Evolutionary conservation across 768 basidiomycete genomes (phyloP), one percentile per base, ranked within the genome.

Genomic region (Suillus decipiens): DNA sequence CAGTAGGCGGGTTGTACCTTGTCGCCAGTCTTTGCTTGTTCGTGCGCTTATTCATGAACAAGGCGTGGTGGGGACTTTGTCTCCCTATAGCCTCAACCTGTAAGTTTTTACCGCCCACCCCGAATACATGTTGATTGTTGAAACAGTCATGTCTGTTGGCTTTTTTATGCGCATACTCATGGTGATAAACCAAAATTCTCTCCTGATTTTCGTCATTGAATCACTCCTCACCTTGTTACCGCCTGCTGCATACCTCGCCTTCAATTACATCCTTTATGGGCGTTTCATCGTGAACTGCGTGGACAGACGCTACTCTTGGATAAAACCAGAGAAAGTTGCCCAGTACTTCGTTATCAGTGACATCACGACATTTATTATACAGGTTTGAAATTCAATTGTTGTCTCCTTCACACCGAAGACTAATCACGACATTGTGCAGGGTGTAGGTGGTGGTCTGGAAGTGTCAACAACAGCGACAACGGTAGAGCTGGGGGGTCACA

Each of bases 221-320:
- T 4, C 41, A 12, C 19, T 77, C 12, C 63, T 75, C 12, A 68
- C 70, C 41, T 59, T 77, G 17, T 60, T 68, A 22, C 60, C 72
- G 5, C 76, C 75, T 1, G 66, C 72, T 3, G 60, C 68, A 2
- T 76, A 72, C 50, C 64, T 77, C 28, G 75, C 77, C 17, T 77
- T 74, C 45, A 70, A 76, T 59, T 76, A 75, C 53, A 73, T 77
- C 24, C 59, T 75, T 9, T 76, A 74, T 22, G 74, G 76, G 3
- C 66, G 67, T 24, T 68, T 77, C 17, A 47, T 73, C 0, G 47
- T 66, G 53, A 54, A 48, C 14, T 73, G 67, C 11, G 61, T 69
- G 15, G 61, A 67, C 0, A 67, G 61, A 50, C 63, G 56, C 10
- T 64, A 75, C 45, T 71, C 70, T 9, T 36, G 66, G 28, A 69